Percentiles rank a stretch among this genome's conserved stretches.
These are phyloP conservation scores for Dendrostoma leiphaemia DNA, from an alignment of 2,329 filamentous ascomycete genomes.

Conservation along the genomic window DNA sequence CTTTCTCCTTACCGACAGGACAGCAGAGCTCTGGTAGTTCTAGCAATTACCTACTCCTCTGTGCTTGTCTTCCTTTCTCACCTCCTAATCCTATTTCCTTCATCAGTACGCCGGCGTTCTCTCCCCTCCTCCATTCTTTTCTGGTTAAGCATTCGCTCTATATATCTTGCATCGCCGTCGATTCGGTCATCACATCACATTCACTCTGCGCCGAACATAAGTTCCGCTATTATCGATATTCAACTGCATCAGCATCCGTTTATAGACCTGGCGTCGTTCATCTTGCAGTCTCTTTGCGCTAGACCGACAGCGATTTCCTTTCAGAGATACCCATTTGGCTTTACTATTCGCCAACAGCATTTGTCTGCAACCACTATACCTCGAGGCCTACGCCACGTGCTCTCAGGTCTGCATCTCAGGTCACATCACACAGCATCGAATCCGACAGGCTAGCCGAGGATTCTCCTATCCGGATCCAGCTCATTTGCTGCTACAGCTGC, in stretches of 20 bases:
- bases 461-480: neutral
- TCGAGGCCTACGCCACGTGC: constrained; percentile 21
- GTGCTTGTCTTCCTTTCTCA: constrained; percentile 20
- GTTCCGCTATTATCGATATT: neutral
- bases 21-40: constrained; percentile 51
- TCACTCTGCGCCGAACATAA: neutral
- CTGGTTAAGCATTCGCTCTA: neutral
- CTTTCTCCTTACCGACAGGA: constrained; percentile 22
- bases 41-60: constrained; percentile 28
- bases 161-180: neutral
- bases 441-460: constrained; percentile 19
- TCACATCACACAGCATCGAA: constrained; percentile 22
- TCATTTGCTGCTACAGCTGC: constrained; percentile 12
- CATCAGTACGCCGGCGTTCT: constrained; percentile 16
- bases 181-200: constrained; percentile 5
- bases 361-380: neutral
- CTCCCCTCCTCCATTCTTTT: constrained; percentile 17
- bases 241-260: constrained; percentile 7
- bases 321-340: constrained; percentile 13
- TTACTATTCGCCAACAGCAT: constrained; percentile 5
- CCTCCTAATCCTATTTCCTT: constrained; percentile 7
- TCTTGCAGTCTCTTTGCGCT: constrained; percentile 1
- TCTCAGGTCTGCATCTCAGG: constrained; percentile 23
- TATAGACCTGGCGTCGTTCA: constrained; percentile 20
- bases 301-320: constrained; percentile 4